A percentile compares a stretch with the other conserved stretches of the same genome.
phyloP scores from a whole-genome alignment of 176 grass and related monocot genomes.

The Bonia amplexicaulis region DNA sequence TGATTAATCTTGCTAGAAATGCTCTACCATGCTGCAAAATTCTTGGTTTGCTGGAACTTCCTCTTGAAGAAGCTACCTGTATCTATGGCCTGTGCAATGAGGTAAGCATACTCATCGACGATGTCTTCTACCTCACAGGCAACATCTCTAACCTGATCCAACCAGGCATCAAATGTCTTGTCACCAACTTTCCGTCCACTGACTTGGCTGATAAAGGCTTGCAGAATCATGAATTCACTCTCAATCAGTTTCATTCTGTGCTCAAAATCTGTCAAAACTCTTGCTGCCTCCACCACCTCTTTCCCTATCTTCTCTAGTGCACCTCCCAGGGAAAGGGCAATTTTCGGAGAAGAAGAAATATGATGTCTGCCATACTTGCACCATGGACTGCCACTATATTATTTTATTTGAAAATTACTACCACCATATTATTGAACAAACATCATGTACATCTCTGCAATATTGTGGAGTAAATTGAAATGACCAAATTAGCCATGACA shows the following conservation, averaged over 20 bases:
- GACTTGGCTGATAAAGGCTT: constrained; percentile 38
- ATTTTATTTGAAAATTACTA: background rate
- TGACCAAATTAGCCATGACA: background rate
- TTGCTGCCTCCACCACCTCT: constrained; percentile 14
- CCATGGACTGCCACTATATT: too few relatives aligned
- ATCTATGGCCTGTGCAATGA: background rate
- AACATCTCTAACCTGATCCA: constrained; percentile 39
- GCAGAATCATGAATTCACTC: constrained; percentile 36
- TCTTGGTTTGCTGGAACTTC: constrained; percentile 33
- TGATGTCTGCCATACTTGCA: constrained; percentile 43
- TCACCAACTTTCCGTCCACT: background rate
- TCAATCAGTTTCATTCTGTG: constrained; percentile 37
- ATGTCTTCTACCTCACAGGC: constrained; percentile 52
- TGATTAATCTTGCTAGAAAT: constrained; percentile 26
- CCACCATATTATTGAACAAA: background rate
- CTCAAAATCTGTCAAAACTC: constrained; percentile 24
- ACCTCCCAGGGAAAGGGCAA: constrained; percentile 35
- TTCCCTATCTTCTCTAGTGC: background rate
- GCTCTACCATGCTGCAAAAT: constrained; percentile 9
- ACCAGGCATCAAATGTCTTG: constrained; percentile 21
- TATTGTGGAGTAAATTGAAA: background rate
- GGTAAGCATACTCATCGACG: constrained; percentile 46
- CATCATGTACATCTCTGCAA: background rate
- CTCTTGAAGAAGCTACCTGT: constrained; percentile 28
- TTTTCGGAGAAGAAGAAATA: constrained; percentile 32